phyloP scores from a whole-genome alignment of 2,329 filamentous ascomycete genomes.

The Lachnellula hyalina region DNA sequence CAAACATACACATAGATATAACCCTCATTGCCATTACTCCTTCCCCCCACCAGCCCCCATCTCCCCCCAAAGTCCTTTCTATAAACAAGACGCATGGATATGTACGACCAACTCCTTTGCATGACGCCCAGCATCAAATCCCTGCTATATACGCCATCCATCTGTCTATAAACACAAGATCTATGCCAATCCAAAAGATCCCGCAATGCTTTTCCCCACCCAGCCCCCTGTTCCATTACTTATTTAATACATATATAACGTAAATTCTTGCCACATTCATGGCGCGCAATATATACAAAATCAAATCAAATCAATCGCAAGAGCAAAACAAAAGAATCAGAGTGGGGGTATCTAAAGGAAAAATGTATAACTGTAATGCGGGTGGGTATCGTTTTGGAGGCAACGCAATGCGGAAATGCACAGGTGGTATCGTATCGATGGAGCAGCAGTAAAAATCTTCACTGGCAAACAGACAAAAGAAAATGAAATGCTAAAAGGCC shows the following conservation, averaged over 20 bases:
- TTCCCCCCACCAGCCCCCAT: background rate
- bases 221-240: background rate
- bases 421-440: background rate
- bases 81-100: background rate
- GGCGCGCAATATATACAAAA: background rate
- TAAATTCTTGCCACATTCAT: no score
- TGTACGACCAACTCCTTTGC: background rate
- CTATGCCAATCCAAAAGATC: no score
- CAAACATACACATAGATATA: background rate
- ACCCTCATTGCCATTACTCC: background rate
- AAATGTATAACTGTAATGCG: background rate
- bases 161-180: no score
- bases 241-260: background rate
- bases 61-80: no score
- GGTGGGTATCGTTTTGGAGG: background rate
- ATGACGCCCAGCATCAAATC: no score
- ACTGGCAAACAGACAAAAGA: background rate
- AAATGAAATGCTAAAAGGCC: background rate
- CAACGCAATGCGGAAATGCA: background rate
- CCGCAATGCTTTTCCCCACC: no score
- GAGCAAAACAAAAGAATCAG: background rate
- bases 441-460: background rate
- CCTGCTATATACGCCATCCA: no score
- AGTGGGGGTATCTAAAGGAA: conserved; percentile 1
- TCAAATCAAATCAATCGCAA: background rate